Evolutionary conservation across 2,329 filamentous ascomycete species (phyloP), one percentile per base, ranked within the genome.

Genomic region (Alternaria rosae): DNA sequence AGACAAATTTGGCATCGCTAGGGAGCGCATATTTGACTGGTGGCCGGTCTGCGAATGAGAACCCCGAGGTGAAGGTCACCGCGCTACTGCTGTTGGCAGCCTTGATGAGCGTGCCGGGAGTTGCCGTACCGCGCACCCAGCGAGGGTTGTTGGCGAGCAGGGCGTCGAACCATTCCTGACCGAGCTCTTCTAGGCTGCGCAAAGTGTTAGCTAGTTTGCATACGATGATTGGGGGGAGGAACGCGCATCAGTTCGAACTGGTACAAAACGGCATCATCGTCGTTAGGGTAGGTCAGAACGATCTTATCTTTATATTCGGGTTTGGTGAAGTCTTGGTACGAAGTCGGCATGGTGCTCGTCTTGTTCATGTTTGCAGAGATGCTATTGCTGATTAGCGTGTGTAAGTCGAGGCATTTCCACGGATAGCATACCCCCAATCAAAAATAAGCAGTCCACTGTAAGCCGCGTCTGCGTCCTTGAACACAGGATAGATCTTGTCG

Each of bases 261-360:
- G 43, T 79, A 87, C 0, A 85, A 75, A 3, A 87, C 82, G 0
- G 86, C 85, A 56, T 88, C 86, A 43, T 88, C 86, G 42, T 87
- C 86, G 61, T 87, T 86, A 10, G 86, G 86, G 58, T 87, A 87
- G 0, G 85, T 86, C 11, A 87, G 13, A 23, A 50, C 38, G 5
- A 60, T 42, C 38, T 60, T 60, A 21, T 56, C 57, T 74, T 87
- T 87, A 74, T 82, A 85, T 59, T 84, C 81, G 0, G 85, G 84
- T 8, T 80, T 77, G 3, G 84, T 71, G 56, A 80, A 82, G 61
- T 85, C 83, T 1, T 75, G 65, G 54, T 78, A 87, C 11, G 81
- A 78, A 5, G 72, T 76, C 0, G 80, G 80, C 0, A 78, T 59
- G 1, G 71, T 64, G 17, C 63, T 65, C 1, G 61, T 66, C 11